These are phyloP conservation scores for Linum trigynum DNA, from an alignment of 345 rosid species.

Conservation along the genomic window DNA sequence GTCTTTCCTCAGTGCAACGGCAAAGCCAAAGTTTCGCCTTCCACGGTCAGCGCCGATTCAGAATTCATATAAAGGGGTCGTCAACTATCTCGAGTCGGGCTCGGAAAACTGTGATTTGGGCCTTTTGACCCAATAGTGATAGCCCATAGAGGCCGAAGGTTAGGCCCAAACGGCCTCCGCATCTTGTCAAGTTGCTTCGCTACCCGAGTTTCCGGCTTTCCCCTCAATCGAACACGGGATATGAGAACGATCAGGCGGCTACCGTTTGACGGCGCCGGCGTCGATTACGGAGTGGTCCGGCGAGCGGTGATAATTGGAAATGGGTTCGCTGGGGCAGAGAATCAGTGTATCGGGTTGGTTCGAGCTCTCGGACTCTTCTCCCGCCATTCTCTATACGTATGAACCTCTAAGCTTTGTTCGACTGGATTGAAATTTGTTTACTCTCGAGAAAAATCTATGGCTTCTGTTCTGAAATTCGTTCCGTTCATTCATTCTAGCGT, in stretches of 20 bases:
- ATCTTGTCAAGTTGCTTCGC: neutral
- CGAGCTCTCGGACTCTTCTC: conserved; percentile 74
- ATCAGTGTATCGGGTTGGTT: conserved; percentile 73
- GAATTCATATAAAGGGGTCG: neutral
- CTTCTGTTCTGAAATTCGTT: neutral
- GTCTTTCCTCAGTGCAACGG: neutral
- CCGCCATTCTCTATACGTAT: conserved; percentile 46
- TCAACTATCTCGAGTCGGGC: neutral
- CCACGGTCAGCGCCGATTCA: neutral
- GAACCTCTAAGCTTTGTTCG: neutral
- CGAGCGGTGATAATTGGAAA: conserved; percentile 74
- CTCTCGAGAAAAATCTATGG: neutral
- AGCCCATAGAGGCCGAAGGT: neutral
- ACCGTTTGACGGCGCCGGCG: conserved; percentile 11
- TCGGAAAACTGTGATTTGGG: neutral
- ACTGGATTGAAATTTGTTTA: neutral
- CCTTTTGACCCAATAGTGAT: neutral
- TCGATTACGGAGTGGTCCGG: conserved; percentile 25
- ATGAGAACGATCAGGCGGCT: conserved; percentile 35
- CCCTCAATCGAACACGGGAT: neutral
- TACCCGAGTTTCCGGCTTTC: neutral
- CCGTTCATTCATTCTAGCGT: conserved; percentile 5
- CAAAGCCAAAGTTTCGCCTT: neutral
- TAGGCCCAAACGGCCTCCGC: neutral
- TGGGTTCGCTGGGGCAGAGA: conserved; percentile 90